phyloP scores from a whole-genome alignment of 306 rosid genomes.

The Dryas alaskensis region DNA sequence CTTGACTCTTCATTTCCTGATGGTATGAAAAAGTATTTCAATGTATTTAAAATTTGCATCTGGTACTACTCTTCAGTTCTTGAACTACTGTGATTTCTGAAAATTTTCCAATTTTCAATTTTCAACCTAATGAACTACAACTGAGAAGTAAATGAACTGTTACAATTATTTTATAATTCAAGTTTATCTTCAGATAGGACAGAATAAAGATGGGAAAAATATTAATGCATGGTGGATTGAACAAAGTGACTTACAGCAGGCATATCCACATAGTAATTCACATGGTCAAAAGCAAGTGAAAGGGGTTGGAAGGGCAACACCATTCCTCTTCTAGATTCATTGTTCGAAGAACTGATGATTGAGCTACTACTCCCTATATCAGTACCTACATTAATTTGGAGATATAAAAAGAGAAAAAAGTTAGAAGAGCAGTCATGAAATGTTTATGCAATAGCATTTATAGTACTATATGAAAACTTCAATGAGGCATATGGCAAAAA shows the following conservation, averaged over 20 bases:
- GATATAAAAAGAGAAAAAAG: not conserved
- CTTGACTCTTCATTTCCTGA: conserved; percentile 53
- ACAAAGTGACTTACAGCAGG: conserved; percentile 15
- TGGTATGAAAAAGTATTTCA: not conserved
- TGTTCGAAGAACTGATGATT: not conserved
- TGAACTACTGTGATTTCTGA: conserved; percentile 1
- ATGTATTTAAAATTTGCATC: too few species aligned
- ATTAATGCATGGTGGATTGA: not conserved
- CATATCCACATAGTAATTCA: conserved; percentile 34
- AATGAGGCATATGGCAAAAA: too few species aligned
- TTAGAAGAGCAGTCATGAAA: too few species aligned
- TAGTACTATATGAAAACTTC: too few species aligned
- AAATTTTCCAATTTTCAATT: too few species aligned
- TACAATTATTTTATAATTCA: not conserved
- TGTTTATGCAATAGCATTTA: too few species aligned
- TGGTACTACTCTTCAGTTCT: not conserved
- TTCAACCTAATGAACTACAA: too few species aligned
- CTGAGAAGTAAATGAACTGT: too few species aligned
- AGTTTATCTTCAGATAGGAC: not conserved
- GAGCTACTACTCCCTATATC: not conserved
- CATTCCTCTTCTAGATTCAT: conserved; percentile 24
- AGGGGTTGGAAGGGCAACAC: conserved; percentile 36
- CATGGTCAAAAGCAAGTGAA: conserved; percentile 26
- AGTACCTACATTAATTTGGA: not conserved
- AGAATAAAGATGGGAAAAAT: not conserved